A percentile compares a stretch with the other conserved stretches of the same genome.
phyloP scores from a whole-genome alignment of 1,139 yeast species.

The Pichia sp. region DNA sequence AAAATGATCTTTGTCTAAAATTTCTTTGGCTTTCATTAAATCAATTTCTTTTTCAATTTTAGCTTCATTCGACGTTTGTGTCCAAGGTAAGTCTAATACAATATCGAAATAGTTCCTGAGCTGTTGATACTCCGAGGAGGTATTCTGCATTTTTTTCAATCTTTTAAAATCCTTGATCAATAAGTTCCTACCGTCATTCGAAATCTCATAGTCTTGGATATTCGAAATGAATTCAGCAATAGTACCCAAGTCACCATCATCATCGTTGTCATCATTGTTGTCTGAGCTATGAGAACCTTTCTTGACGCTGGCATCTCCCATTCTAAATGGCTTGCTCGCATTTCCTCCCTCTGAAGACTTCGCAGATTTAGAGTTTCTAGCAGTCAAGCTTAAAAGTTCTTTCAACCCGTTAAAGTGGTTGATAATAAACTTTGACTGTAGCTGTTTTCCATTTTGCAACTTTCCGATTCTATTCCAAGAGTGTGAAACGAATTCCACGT shows the following conservation, averaged over 20 bases:
- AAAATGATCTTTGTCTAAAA: conserved; percentile 75
- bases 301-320: no score
- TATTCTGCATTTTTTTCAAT: conserved; percentile 57
- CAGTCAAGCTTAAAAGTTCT: conserved; percentile 39
- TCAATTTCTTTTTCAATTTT: conserved; percentile 38
- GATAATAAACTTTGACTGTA: conserved; percentile 44
- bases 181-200: conserved; percentile 52
- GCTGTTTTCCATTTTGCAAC: conserved; percentile 22
- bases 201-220: conserved; percentile 34
- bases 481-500: conserved; percentile 48
- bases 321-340: background rate
- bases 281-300: no score
- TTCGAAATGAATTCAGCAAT: conserved; percentile 46
- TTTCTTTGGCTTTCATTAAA: conserved; percentile 50
- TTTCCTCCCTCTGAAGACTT: background rate
- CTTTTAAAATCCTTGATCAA: conserved; percentile 62
- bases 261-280: conserved; percentile 40
- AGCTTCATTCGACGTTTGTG: conserved; percentile 20
- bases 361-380: background rate
- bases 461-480: conserved; percentile 48
- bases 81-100: conserved; percentile 67
- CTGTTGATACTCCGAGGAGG: conserved; percentile 72
- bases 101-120: conserved; percentile 68
- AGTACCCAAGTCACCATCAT: conserved; percentile 40
- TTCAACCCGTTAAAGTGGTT: conserved; percentile 57